Evolutionary conservation across 768 basidiomycete species (phyloP).

Genomic region (Tylopilus plumbeoviolaceoides): DNA sequence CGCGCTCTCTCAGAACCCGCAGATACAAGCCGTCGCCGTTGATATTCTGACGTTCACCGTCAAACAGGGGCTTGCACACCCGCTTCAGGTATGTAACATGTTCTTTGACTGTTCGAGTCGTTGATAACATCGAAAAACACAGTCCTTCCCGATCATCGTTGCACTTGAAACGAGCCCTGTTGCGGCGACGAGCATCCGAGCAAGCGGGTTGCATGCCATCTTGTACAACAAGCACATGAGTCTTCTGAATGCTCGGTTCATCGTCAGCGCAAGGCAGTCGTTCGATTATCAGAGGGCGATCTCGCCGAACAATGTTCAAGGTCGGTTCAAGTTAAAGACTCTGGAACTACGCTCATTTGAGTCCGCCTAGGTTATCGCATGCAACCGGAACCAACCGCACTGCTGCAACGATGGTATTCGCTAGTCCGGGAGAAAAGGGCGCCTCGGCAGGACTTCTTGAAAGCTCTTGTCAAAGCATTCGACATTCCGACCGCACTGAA

Average conservation of each 20-base stretch:
- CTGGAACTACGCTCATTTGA: background rate
- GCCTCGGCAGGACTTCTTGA: slow-evolving; percentile 82
- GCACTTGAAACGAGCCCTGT: slow-evolving; percentile 86
- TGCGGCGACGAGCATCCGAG: slow-evolving; percentile 59
- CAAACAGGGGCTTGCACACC: slow-evolving; percentile 93
- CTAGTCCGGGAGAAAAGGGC: slow-evolving; percentile 89
- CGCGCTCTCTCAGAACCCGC: slow-evolving; percentile 63
- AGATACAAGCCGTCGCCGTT: slow-evolving; percentile 78
- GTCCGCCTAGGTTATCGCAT: slow-evolving; percentile 55
- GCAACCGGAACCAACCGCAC: slow-evolving; percentile 61
- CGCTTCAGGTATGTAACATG: slow-evolving; percentile 64
- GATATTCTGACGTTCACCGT: slow-evolving; percentile 92
- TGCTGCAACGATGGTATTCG: slow-evolving; percentile 88
- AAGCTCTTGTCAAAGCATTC: slow-evolving; percentile 76
- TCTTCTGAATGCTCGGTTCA: slow-evolving; percentile 81
- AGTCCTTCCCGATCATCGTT: slow-evolving; percentile 91
- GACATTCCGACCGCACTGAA: slow-evolving; percentile 59
- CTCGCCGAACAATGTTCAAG: slow-evolving; percentile 45
- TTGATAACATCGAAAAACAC: slow-evolving; percentile 1
- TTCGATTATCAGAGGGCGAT: slow-evolving; percentile 79
- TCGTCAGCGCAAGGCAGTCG: slow-evolving; percentile 73
- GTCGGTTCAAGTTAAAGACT: slow-evolving; percentile 27
- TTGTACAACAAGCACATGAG: slow-evolving; percentile 88
- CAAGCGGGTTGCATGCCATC: slow-evolving; percentile 73
- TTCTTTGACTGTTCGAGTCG: background rate